A percentile compares a stretch with the other conserved stretches of the same genome.
Conservation (phyloP, 768 basidiomycete species). For the Dacryopinax primogenitus region DNA sequence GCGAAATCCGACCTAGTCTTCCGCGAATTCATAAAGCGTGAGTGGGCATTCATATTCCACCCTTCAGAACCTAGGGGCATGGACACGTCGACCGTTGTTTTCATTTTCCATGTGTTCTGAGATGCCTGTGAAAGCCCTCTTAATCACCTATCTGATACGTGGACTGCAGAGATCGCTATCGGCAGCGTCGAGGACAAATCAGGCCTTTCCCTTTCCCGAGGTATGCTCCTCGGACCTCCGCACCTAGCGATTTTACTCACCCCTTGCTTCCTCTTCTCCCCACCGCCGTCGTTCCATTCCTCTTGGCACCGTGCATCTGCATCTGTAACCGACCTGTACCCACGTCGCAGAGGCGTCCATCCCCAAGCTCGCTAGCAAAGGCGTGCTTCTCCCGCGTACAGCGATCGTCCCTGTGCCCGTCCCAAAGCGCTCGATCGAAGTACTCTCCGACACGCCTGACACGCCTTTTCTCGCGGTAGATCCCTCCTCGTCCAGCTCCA, state of each 20-base stretch:
- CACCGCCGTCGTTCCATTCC: not conserved
- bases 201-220: slow-evolving; percentile 15
- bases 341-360: not conserved
- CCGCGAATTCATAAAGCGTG: slow-evolving; percentile 58
- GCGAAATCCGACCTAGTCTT: slow-evolving; percentile 48
- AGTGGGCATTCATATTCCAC: no score
- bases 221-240: slow-evolving; percentile 11
- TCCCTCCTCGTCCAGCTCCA: not conserved
- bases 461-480: slow-evolving; percentile 2
- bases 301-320: no score
- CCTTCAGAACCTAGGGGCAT: no score
- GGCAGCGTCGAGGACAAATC: slow-evolving; percentile 16
- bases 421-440: not conserved
- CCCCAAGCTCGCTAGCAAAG: slow-evolving; percentile 2
- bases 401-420: slow-evolving; percentile 2
- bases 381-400: not conserved
- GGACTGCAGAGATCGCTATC: slow-evolving; percentile 16
- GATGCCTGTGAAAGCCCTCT: not conserved
- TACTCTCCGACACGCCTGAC: slow-evolving; percentile 1
- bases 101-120: no score
- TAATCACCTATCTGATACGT: slow-evolving; percentile 4
- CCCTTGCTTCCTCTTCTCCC: not conserved
- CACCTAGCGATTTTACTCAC: not conserved
- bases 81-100: not conserved
- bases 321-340: no score